A percentile compares a stretch with the other conserved stretches of the same genome.
Conservation (phyloP, 768 basidiomycete genomes). For the Rhizopogon salebrosus region DNA sequence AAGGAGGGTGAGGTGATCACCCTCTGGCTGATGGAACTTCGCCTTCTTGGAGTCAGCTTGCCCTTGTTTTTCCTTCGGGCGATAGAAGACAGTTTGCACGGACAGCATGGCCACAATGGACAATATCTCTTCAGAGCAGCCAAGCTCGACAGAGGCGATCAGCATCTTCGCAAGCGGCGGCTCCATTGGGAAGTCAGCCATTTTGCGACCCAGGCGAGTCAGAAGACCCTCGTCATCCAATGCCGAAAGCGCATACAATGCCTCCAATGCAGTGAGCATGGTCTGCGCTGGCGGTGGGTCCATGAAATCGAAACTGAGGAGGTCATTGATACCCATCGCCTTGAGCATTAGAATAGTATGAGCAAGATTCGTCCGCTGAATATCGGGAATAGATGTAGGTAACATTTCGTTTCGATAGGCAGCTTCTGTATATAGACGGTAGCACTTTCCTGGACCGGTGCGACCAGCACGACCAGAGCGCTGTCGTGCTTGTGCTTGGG, state of each 20-base stretch:
- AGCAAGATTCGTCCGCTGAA: constrained; percentile 91
- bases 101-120: constrained; percentile 98
- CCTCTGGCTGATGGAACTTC: constrained; percentile 98
- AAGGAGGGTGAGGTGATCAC: constrained; percentile 86
- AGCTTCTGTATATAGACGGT: constrained; percentile 95
- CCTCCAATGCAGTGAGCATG: constrained; percentile 93
- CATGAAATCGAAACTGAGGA: constrained; percentile 99
- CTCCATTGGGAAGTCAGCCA: constrained; percentile 99
- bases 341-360: constrained; percentile 92
- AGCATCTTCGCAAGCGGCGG: constrained; percentile 96
- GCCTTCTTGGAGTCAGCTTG: constrained; percentile 99
- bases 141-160: constrained; percentile 94
- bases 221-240: constrained; percentile 95
- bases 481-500: constrained; percentile 96
- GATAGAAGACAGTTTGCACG: constrained; percentile 94
- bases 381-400: constrained; percentile 95
- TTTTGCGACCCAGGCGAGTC: constrained; percentile 92
- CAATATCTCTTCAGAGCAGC: constrained; percentile 96
- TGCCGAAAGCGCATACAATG: constrained; percentile 91
- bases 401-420: constrained; percentile 99
- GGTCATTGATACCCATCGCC: constrained; percentile 98
- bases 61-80: constrained; percentile 99
- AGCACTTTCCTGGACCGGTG: constrained; percentile 97
- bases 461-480: constrained; percentile 94
- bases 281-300: constrained; percentile 97